phyloP scores from a whole-genome alignment of 2,329 filamentous ascomycete species.

The Rhynchosporium secalis region DNA sequence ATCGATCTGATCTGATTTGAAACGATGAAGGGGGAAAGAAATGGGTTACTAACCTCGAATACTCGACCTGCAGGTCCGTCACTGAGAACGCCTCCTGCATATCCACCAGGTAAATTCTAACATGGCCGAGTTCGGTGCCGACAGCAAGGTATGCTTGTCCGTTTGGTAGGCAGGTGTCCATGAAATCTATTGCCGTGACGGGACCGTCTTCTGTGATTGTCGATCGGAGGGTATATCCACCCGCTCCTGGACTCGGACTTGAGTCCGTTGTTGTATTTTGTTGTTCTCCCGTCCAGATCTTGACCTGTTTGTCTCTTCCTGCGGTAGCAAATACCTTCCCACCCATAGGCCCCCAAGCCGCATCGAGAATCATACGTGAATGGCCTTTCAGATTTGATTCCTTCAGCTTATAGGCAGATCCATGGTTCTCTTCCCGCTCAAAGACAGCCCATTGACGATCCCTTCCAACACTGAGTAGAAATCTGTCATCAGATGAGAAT shows the following conservation, averaged over 20 bases:
- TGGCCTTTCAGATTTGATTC: slow-evolving; percentile 81
- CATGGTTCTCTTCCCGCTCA: slow-evolving; percentile 44
- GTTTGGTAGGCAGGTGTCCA: slow-evolving; percentile 41
- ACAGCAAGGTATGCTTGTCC: slow-evolving; percentile 50
- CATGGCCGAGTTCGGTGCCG: slow-evolving; percentile 52
- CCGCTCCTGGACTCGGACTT: neutral
- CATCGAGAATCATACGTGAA: slow-evolving; percentile 87
- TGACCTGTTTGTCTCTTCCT: slow-evolving; percentile 82
- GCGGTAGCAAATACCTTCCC: slow-evolving; percentile 73
- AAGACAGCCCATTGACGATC: slow-evolving; percentile 93
- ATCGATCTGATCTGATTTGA: too few relatives aligned
- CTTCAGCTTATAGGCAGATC: slow-evolving; percentile 54
- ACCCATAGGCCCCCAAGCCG: slow-evolving; percentile 67
- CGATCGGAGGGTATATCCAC: slow-evolving; percentile 44
- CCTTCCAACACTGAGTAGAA: slow-evolving; percentile 83
- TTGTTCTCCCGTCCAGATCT: slow-evolving; percentile 58
- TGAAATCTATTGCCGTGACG: slow-evolving; percentile 72
- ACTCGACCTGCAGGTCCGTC: slow-evolving; percentile 24
- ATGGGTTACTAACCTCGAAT: slow-evolving; percentile 32
- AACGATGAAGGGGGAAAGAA: neutral
- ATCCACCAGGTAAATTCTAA: slow-evolving; percentile 34
- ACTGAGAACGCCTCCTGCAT: slow-evolving; percentile 36
- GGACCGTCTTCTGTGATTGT: slow-evolving; percentile 54
- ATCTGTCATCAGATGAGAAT: slow-evolving; percentile 74
- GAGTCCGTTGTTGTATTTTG: neutral